These are phyloP conservation scores for Globisporangium spinosum DNA, from an alignment of 352 stramenopile species.

Conservation along the genomic window DNA sequence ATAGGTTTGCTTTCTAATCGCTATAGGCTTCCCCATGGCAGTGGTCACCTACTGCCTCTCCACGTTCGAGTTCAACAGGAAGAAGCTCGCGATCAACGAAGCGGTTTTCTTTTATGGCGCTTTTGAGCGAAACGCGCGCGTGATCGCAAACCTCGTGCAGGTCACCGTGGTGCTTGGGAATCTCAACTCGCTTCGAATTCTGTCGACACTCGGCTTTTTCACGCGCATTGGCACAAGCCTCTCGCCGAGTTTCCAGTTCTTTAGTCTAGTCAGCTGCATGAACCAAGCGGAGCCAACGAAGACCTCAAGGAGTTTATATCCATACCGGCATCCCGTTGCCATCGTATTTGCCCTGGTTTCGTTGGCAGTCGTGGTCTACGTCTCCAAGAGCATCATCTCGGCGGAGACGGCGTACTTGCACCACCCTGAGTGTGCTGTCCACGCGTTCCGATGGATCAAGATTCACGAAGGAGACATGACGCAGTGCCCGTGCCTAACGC, in stretches of 20 bases:
- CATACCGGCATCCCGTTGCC: slow-evolving; percentile 13
- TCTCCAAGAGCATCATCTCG: slow-evolving; percentile 5
- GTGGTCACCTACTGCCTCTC: slow-evolving; percentile 25
- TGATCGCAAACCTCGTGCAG: slow-evolving; percentile 4
- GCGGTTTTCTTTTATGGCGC: slow-evolving; percentile 16
- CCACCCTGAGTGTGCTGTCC: slow-evolving; percentile 14
- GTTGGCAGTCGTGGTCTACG: neutral
- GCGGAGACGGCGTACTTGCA: neutral
- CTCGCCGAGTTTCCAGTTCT: neutral
- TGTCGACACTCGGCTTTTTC: no score
- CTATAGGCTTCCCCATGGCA: slow-evolving; percentile 25
- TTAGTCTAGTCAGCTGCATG: neutral
- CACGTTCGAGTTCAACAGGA: slow-evolving; percentile 25
- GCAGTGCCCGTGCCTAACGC: slow-evolving; percentile 28
- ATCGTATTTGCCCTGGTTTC: neutral
- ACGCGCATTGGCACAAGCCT: no score
- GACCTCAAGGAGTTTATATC: neutral
- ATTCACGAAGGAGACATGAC: neutral
- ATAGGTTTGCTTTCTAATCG: slow-evolving; percentile 21
- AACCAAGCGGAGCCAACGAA: neutral
- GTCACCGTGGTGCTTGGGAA: no score
- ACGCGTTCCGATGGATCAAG: slow-evolving; percentile 5
- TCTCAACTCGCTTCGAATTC: no score
- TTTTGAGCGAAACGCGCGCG: slow-evolving; percentile 11
- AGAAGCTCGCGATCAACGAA: slow-evolving; percentile 21